Conservation (phyloP, 2,329 filamentous ascomycete genomes). For the Alternaria viburni region DNA sequence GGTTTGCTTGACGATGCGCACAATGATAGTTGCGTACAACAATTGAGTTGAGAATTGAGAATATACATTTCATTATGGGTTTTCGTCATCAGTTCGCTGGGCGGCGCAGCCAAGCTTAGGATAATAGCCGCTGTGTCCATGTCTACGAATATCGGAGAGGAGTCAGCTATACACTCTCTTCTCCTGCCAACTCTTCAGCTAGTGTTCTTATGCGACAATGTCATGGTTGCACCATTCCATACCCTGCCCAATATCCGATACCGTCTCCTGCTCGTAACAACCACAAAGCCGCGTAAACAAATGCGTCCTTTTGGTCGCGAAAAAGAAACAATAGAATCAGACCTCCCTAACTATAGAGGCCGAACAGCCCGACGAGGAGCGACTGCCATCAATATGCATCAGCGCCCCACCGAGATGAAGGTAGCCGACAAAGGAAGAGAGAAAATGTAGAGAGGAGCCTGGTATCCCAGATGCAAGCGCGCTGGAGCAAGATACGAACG, state of each 20-base stretch:
- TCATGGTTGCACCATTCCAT: neutral
- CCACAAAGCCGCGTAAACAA: constrained; percentile 7
- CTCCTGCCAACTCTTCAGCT: neutral
- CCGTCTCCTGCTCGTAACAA: neutral
- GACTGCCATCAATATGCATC: constrained; percentile 1
- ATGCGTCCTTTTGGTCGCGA: neutral
- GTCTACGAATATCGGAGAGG: neutral
- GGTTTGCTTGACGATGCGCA: neutral
- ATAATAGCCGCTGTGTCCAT: neutral
- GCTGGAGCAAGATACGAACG: constrained; percentile 6
- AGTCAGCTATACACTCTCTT: neutral
- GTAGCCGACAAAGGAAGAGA: constrained; percentile 5
- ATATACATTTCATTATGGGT: constrained; percentile 18
- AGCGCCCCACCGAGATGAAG: constrained; percentile 1
- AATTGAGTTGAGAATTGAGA: constrained; percentile 1
- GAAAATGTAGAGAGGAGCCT: constrained; percentile 7
- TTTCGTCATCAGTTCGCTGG: constrained; percentile 8
- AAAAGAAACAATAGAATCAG: constrained; percentile 11
- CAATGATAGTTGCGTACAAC: neutral
- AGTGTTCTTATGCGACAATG: neutral
- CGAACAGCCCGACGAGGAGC: neutral
- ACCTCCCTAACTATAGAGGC: neutral
- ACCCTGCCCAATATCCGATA: neutral
- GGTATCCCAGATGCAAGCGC: constrained; percentile 5
- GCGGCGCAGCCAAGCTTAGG: constrained; percentile 4